Conservation (phyloP, 1,139 yeast genomes). For the Kurtzmaniella quercitrusa region DNA sequence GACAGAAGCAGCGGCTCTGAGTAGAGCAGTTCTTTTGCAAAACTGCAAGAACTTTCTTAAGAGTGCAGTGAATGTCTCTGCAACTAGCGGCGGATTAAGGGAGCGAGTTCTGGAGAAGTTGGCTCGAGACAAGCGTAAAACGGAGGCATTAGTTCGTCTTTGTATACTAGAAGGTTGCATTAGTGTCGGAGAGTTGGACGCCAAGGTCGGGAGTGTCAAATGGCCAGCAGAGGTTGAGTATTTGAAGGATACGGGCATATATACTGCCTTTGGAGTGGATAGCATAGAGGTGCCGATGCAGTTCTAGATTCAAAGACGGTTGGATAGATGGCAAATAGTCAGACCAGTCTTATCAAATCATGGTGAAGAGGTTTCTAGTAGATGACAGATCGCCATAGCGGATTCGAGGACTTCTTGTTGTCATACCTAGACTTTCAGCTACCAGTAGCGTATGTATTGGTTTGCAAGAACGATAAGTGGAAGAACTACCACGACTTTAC, state of each 20-base stretch:
- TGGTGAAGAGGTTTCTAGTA: no score
- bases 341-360: no score
- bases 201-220: slow-evolving; percentile 27
- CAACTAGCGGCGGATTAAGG: slow-evolving; percentile 46
- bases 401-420: no score
- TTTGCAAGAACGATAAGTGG: no score
- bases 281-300: slow-evolving; percentile 8
- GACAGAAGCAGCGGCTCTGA: slow-evolving; percentile 26
- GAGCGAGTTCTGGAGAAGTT: slow-evolving; percentile 44
- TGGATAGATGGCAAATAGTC: no score
- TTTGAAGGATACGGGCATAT: slow-evolving; percentile 26
- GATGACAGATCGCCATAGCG: no score
- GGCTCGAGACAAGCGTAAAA: slow-evolving; percentile 35
- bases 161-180: slow-evolving; percentile 42
- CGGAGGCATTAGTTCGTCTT: slow-evolving; percentile 44
- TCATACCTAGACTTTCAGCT: no score
- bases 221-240: slow-evolving; percentile 30
- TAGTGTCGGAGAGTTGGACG: slow-evolving; percentile 30
- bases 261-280: slow-evolving; percentile 19
- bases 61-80: slow-evolving; percentile 44
- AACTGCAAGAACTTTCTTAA: slow-evolving; percentile 42
- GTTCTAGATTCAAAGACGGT: not conserved
- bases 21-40: slow-evolving; percentile 24
- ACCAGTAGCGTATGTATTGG: no score
- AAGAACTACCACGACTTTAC: no score